Evolutionary conservation across 2,329 filamentous ascomycete species (phyloP).

Genomic region (Fusarium agapanthi): DNA sequence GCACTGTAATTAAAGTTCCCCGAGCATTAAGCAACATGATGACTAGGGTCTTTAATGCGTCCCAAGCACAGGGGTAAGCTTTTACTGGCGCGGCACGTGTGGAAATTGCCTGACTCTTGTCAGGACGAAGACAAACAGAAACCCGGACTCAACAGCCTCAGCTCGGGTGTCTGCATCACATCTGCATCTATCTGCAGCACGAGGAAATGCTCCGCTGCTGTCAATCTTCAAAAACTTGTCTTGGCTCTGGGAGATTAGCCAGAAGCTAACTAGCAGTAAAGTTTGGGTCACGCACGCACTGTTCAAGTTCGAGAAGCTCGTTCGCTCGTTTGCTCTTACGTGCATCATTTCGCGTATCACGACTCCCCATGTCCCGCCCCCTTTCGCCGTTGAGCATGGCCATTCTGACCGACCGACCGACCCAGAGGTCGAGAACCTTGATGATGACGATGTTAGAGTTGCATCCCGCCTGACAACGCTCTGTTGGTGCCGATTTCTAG

Average conservation of each 20-base stretch:
- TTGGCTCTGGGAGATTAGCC: slow-evolving; percentile 5
- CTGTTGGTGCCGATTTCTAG: slow-evolving; percentile 2
- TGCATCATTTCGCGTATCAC: slow-evolving; percentile 36
- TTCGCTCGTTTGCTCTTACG: slow-evolving; percentile 6
- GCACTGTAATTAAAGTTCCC: neutral
- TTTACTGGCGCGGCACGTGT: slow-evolving; percentile 25
- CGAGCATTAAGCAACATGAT: neutral
- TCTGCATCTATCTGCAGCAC: neutral
- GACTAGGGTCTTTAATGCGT: neutral
- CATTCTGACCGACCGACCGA: neutral
- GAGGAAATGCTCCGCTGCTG: slow-evolving; percentile 11
- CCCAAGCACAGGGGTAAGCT: slow-evolving; percentile 23
- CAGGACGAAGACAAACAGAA: neutral
- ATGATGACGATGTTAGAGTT: slow-evolving; percentile 23
- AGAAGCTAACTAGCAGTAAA: neutral
- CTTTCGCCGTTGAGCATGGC: slow-evolving; percentile 7
- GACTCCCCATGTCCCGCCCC: slow-evolving; percentile 15
- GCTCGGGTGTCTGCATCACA: neutral
- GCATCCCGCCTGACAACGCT: slow-evolving; percentile 18
- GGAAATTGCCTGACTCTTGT: slow-evolving; percentile 31
- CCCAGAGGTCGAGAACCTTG: slow-evolving; percentile 9
- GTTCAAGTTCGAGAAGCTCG: slow-evolving; percentile 23
- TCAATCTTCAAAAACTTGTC: neutral
- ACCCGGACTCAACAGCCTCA: slow-evolving; percentile 1
- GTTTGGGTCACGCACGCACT: neutral